Base-by-base conservation (phyloP, 257 asterid species). In the Coffea eugenioides region DNA sequence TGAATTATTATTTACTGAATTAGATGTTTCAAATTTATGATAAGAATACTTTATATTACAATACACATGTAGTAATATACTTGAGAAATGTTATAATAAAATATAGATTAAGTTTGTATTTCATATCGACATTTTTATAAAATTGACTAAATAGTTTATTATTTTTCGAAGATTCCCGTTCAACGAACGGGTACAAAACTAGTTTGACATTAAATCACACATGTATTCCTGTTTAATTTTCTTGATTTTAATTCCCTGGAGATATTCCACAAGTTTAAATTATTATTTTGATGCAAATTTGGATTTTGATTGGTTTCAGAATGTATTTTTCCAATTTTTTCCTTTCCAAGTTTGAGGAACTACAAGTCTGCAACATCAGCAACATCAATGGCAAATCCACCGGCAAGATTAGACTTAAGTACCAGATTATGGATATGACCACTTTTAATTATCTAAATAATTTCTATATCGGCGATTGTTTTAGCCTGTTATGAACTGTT, bases 301-400 rank as follows among this genome's bases (percentile, higher is more conserved):
- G 52, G 75, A 48, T 46, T 73, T 78, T 11, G 11, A 41, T 57
- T 57, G 62, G n/a, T 8, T 12, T 69, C 39, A 69, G 43, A 70
- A 78, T 41, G 54, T 69, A 49, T 46, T 16, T 52, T 64, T 59
- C 84, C 57, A 73, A 62, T 72, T 48, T 70, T 80, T 39, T 57
- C 68, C 52, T 27, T 61, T 54, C 25, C 39, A 27, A 62, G 39
- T 64, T 62, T 48, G 11, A 46, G 52, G 13, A 48, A 0, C 52
- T 48, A 48, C 52, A 7, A 48, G 52, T 48, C 52, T 48, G 51
- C 51, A 48, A 48, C 1, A 2, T 41, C 25, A 56, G 43, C 27
- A 57, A 78, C 39, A 69, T 41, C n/a, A 8, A 13, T 1, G 2
- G 52, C 36, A 70, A 25, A 25, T 9, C 39, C 18, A 25, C 43